A percentile compares a stretch with the other conserved stretches of the same genome.
Conservation (phyloP, 73 alveolate species). For the Stentor coeruleus region DNA sequence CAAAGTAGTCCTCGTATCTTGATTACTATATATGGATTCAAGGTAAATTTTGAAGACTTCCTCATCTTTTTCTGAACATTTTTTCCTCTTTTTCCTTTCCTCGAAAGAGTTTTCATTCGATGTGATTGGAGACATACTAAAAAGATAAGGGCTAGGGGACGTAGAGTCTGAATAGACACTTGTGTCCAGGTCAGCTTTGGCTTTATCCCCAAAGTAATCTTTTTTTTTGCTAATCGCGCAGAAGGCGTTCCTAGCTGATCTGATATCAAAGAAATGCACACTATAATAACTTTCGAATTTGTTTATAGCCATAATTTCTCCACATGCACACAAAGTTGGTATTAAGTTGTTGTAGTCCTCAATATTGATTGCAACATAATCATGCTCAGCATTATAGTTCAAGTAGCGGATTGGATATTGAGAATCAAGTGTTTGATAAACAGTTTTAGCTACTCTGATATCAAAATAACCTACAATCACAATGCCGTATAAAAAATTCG, state of each 20-base stretch:
- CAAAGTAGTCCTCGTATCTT: conserved; percentile 1
- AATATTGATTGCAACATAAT: background rate
- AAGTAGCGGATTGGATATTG: background rate
- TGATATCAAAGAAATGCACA: background rate
- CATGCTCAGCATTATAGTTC: background rate
- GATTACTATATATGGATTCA: background rate
- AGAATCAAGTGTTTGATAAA: background rate
- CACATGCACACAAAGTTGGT: background rate
- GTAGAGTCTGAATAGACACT: conserved; percentile 10
- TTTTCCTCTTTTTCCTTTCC: too few relatives aligned
- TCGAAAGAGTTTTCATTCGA: background rate
- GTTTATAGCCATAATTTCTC: background rate
- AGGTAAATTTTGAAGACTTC: background rate
- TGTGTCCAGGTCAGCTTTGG: too few relatives aligned
- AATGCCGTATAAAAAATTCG: background rate
- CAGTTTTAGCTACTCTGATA: background rate
- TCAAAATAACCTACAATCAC: background rate
- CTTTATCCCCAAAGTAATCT: too few relatives aligned
- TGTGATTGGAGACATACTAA: background rate
- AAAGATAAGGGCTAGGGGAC: conserved; percentile 5
- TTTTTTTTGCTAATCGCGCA: too few relatives aligned
- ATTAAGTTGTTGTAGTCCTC: background rate
- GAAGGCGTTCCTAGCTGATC: background rate
- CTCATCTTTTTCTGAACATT: background rate
- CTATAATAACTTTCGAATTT: background rate